A percentile compares a stretch with the other conserved stretches of the same genome.
phyloP scores from a whole-genome alignment of 1,284 basidiomycete genomes.

The Apiotrichum sp. region DNA sequence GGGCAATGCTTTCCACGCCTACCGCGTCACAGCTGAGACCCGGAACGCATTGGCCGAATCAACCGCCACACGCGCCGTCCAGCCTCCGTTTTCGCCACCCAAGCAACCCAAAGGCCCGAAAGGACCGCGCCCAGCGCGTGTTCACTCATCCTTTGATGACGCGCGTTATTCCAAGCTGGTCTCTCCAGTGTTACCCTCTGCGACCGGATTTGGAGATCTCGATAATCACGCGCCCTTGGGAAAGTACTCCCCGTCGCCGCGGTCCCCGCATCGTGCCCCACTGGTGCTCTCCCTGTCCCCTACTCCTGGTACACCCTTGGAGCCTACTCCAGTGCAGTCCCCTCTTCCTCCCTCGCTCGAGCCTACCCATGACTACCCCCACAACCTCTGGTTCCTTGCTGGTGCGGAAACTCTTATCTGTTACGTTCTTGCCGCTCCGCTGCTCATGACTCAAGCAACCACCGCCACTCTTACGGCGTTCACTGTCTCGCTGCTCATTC shows the following conservation, averaged over 20 bases:
- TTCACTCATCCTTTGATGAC: background rate
- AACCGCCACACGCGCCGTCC: background rate
- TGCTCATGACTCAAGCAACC: slow-evolving; percentile 15
- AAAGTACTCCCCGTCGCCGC: background rate
- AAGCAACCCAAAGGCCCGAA: background rate
- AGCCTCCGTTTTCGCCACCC: background rate
- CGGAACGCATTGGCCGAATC: background rate
- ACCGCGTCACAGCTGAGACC: too few relatives aligned
- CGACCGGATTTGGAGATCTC: too few relatives aligned
- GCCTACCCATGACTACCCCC: background rate
- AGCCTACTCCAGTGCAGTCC: background rate
- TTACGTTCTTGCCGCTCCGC: slow-evolving; percentile 25
- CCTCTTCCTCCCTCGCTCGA: background rate
- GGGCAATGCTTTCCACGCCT: too few relatives aligned
- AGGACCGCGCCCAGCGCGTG: background rate
- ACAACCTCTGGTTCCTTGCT: slow-evolving; percentile 9
- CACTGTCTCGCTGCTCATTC: slow-evolving; percentile 27
- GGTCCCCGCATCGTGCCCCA: background rate
- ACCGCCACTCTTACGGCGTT: slow-evolving; percentile 17
- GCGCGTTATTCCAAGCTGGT: too few relatives aligned
- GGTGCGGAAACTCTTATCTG: slow-evolving; percentile 17
- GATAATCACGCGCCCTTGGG: too few relatives aligned
- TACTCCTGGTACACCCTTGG: background rate
- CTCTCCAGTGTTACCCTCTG: too few relatives aligned
- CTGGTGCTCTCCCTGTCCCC: background rate